These are phyloP conservation scores for Epichloe hybrida DNA, from an alignment of 2,329 filamentous ascomycete genomes.

Conservation along the genomic window DNA sequence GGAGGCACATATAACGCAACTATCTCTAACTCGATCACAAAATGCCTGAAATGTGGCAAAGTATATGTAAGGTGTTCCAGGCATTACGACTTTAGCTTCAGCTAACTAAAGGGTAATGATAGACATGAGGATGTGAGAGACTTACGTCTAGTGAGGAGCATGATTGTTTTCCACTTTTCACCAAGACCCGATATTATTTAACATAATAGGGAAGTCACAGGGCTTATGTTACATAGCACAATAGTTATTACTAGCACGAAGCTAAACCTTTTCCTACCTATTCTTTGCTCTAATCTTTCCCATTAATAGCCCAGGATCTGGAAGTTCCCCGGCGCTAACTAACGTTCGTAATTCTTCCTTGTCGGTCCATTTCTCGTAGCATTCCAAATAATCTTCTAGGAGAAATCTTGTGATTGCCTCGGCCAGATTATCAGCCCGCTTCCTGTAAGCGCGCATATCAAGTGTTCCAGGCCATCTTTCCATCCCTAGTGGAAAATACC, in stretches of 20 bases:
- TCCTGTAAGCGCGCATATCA: conserved; percentile 2
- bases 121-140: neutral
- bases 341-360: neutral
- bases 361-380: conserved; percentile 4
- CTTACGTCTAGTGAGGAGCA: neutral
- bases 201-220: neutral
- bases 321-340: neutral
- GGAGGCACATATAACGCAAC: neutral
- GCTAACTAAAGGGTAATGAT: neutral
- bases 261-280: neutral
- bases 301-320: conserved; percentile 5
- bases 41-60: conserved; percentile 1
- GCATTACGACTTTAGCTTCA: neutral
- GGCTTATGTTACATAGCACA: neutral
- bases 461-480: conserved; percentile 7
- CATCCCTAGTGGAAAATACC: conserved; percentile 6
- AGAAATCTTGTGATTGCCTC: conserved; percentile 3
- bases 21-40: neutral
- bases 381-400: conserved; percentile 6
- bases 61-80: neutral
- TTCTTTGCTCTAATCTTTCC: neutral
- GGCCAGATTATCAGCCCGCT: neutral
- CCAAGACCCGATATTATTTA: neutral
- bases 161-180: neutral
- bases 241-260: neutral